Conservation (phyloP, 202 grass and related monocot genomes). For the Panicum hallii region DNA sequence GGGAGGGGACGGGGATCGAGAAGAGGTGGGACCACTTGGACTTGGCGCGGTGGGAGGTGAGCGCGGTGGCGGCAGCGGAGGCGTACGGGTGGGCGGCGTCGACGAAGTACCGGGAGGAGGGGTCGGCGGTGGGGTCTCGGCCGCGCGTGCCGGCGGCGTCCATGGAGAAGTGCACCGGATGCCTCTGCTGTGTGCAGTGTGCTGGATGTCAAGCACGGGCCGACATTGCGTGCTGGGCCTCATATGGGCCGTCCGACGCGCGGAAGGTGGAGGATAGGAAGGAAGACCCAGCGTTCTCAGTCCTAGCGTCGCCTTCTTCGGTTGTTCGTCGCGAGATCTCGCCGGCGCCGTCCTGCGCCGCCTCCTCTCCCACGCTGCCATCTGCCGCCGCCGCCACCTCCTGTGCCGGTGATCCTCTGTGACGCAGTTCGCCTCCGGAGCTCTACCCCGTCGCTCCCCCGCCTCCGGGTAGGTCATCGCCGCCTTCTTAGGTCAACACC, state of each 20-base stretch:
- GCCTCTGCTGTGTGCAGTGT: no score
- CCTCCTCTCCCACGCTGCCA: neutral
- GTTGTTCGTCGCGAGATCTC: neutral
- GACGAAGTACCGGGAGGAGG: conserved; percentile 33
- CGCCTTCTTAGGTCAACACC: neutral
- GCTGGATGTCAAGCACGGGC: no score
- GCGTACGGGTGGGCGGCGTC: conserved; percentile 34
- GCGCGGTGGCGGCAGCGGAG: conserved; percentile 41
- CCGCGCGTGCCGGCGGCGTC: neutral
- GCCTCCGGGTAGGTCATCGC: neutral
- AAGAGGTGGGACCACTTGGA: conserved; percentile 58
- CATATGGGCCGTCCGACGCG: neutral
- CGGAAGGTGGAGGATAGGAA: no score
- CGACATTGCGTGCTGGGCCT: neutral
- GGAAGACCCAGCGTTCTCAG: neutral
- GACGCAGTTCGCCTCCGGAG: neutral
- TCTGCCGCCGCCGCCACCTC: neutral
- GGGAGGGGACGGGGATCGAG: conserved; percentile 25
- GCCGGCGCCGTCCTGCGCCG: neutral
- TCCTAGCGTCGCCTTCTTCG: neutral
- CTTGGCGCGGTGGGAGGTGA: conserved; percentile 58
- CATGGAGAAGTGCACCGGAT: neutral
- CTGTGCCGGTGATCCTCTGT: neutral
- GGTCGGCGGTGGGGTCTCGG: conserved; percentile 32
- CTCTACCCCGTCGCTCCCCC: neutral